Conservation (phyloP, 2,329 filamentous ascomycete genomes). For the Westerdykella ornata region DNA sequence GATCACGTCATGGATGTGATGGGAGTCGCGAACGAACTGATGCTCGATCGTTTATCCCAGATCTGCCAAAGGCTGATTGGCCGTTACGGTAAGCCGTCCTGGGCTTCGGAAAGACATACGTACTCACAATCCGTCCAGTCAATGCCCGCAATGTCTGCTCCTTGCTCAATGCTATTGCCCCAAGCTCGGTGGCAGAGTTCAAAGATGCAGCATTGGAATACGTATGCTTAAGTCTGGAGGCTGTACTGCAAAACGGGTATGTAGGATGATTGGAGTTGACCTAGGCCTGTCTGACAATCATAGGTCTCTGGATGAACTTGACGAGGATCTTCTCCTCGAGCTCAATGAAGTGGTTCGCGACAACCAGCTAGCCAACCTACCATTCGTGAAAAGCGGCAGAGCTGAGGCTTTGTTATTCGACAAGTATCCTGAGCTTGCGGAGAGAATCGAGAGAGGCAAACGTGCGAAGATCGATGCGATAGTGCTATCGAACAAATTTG, state of each 20-base stretch:
- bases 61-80: slow-evolving; percentile 82
- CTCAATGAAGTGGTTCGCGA: slow-evolving; percentile 72
- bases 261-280: slow-evolving; percentile 5
- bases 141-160: slow-evolving; percentile 68
- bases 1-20: slow-evolving; percentile 89
- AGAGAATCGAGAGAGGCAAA: slow-evolving; percentile 61
- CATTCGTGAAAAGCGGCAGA: slow-evolving; percentile 69
- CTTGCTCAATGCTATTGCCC: slow-evolving; percentile 77
- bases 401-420: slow-evolving; percentile 61
- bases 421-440: slow-evolving; percentile 55
- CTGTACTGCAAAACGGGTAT: slow-evolving; percentile 79
- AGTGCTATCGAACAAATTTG: slow-evolving; percentile 56
- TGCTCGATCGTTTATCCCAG: slow-evolving; percentile 85
- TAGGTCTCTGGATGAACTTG: slow-evolving; percentile 72
- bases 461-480: slow-evolving; percentile 70
- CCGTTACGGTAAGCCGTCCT: slow-evolving; percentile 54
- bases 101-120: slow-evolving; percentile 10
- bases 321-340: slow-evolving; percentile 73
- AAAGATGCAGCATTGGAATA: slow-evolving; percentile 86
- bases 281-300: slow-evolving; percentile 8
- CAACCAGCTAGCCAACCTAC: slow-evolving; percentile 73
- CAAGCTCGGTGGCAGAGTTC: slow-evolving; percentile 75
- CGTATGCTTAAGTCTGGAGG: slow-evolving; percentile 83
- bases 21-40: slow-evolving; percentile 83
- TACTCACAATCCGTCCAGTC: slow-evolving; percentile 15